These are phyloP conservation scores for Cadophora sp. DNA, from an alignment of 2,329 filamentous ascomycete genomes.

Conservation along the genomic window DNA sequence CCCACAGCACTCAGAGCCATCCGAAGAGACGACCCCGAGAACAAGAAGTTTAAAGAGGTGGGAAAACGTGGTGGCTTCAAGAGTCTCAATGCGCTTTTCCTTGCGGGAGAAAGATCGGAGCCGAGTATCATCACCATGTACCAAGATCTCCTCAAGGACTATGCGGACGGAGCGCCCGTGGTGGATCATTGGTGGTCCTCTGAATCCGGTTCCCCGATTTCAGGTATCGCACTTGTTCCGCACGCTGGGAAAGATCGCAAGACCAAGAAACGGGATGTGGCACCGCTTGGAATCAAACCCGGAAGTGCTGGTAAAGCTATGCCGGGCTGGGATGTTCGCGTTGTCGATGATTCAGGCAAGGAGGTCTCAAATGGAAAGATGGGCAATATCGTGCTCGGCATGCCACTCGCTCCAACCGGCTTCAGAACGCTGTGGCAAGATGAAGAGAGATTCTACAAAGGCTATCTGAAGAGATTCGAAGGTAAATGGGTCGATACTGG, in stretches of 20 bases:
- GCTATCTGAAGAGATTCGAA: slow-evolving; percentile 82
- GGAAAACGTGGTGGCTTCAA: slow-evolving; percentile 75
- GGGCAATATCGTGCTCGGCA: slow-evolving; percentile 89
- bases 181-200: slow-evolving; percentile 80
- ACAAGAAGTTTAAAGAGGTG: slow-evolving; percentile 66
- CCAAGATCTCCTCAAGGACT: slow-evolving; percentile 73
- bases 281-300: slow-evolving; percentile 71
- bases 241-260: slow-evolving; percentile 62
- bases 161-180: slow-evolving; percentile 65
- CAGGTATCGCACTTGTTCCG: slow-evolving; percentile 69
- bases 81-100: slow-evolving; percentile 75
- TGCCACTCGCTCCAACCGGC: slow-evolving; percentile 84
- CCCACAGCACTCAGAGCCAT: slow-evolving; percentile 89
- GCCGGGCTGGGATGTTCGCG: slow-evolving; percentile 87
- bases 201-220: slow-evolving; percentile 73
- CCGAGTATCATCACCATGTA: slow-evolving; percentile 85
- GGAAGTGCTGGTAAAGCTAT: slow-evolving; percentile 90
- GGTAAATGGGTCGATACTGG: slow-evolving; percentile 91
- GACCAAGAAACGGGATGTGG: slow-evolving; percentile 46
- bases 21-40: slow-evolving; percentile 81
- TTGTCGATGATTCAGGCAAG: slow-evolving; percentile 81
- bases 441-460: slow-evolving; percentile 82
- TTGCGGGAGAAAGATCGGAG: slow-evolving; percentile 89
- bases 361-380: slow-evolving; percentile 76
- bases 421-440: slow-evolving; percentile 89